Evolutionary conservation across 331 rosid genomes (phyloP), one percentile per base, ranked within the genome.

Genomic region (Saraca asoca): DNA sequence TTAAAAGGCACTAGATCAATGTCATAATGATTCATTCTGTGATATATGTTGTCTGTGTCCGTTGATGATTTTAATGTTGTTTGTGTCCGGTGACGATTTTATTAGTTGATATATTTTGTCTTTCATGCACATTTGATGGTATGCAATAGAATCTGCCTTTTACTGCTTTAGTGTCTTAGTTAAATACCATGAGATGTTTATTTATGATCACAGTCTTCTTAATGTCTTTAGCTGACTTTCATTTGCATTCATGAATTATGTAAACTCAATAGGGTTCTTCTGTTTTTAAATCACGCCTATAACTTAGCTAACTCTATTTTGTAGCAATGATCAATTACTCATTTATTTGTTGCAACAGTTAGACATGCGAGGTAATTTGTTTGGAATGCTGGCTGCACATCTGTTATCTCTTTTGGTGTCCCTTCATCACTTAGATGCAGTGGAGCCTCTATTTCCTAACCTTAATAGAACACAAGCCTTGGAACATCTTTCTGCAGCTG

Each of bases 301-400:
- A 42, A 58, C 15, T 71, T 48, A 34, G 64, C 33, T 37, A 59
- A 46, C 61, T 34, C 33, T 14, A 42, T 39, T 13, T 48, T 34
- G 39, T 63, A 66, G 5, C 5, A 31, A n/a, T n/a, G n/a, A n/a
- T n/a, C n/a, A n/a, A n/a, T n/a, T n/a, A n/a, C n/a, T 29, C 58
- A 8, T 33, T 53, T 18, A 0, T 41, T 64, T 49, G 50, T 48
- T 29, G 12, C 12, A n/a, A 55, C 85, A 94, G 98, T 87, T 88
- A 17, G 98, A 94, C 78, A 46, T 94, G 90, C 83, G 98, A 76
- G 97, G 97, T 58, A 75, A 79, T 80, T 64, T 94, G 82, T 83
- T 90, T 1, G 97, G 98, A 51, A 57, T 94, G 75, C 80, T 94
- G 62, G 78, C 97, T 63, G 84, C 96, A 6, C 97, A 94, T 86